phyloP scores from a whole-genome alignment of 768 basidiomycete genomes.

The Saitozyma sp. region DNA sequence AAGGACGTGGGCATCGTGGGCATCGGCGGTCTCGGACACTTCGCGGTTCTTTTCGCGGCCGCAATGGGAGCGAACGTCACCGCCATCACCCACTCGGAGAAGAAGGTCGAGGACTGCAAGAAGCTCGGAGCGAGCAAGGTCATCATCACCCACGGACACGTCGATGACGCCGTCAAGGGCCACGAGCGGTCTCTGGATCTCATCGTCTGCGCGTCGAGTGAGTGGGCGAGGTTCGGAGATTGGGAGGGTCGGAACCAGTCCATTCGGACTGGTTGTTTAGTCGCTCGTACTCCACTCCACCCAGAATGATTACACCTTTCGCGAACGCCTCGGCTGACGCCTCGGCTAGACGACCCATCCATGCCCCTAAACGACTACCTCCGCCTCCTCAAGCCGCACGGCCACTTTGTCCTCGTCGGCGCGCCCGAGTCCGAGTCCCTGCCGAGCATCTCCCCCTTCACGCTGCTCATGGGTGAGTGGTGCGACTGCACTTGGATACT shows the following conservation, averaged over 20 bases:
- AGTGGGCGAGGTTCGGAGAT: too few species aligned
- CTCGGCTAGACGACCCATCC: neutral
- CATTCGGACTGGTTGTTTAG: too few species aligned
- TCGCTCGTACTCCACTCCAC: too few species aligned
- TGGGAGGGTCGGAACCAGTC: too few species aligned
- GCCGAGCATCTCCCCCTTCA: neutral
- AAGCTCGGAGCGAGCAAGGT: constrained; percentile 63
- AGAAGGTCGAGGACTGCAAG: constrained; percentile 62
- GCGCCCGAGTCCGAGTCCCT: neutral
- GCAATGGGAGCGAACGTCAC: constrained; percentile 64
- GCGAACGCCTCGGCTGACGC: too few species aligned
- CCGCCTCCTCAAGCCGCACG: neutral
- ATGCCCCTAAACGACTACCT: neutral
- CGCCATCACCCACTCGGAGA: constrained; percentile 61
- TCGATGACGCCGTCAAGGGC: constrained; percentile 41
- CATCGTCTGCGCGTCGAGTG: constrained; percentile 56
- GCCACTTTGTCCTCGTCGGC: neutral
- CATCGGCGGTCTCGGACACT: constrained; percentile 40
- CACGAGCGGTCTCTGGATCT: constrained; percentile 52
- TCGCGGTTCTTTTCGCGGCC: constrained; percentile 55
- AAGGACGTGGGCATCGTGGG: constrained; percentile 50
- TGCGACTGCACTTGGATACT: too few species aligned
- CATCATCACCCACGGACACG: constrained; percentile 57
- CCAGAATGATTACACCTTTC: too few species aligned
- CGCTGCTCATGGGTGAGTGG: neutral